Percentiles rank a stretch among this genome's conserved stretches.
Conservation (phyloP, 192 early-diverging fungal genomes). For the Backusella tuberculispora region DNA sequence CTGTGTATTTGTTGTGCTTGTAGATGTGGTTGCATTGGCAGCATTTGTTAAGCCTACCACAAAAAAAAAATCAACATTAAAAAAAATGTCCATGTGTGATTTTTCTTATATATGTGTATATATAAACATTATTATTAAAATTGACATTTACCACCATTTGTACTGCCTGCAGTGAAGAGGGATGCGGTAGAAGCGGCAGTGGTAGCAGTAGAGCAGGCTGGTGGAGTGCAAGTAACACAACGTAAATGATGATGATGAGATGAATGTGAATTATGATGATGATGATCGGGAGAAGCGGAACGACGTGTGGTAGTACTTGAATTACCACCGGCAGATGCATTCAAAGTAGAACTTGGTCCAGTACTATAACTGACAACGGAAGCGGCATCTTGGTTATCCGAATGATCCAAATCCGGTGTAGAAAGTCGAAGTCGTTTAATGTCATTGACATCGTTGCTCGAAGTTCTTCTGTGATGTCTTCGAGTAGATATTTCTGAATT, state of each 20-base stretch:
- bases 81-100: not conserved
- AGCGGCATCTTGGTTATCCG: not conserved
- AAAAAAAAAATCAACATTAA: not conserved
- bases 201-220: not conserved
- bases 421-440: conserved; percentile 37
- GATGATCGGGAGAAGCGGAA: conserved; percentile 16
- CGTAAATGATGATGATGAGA: conserved; percentile 16
- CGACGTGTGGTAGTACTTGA: conserved; percentile 1
- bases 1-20: conserved; percentile 11
- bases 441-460: conserved; percentile 42
- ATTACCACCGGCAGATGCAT: not conserved
- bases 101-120: too few species aligned
- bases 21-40: not conserved
- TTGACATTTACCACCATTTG: not conserved
- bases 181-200: not conserved
- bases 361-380: conserved; percentile 16
- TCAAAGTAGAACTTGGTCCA: not conserved
- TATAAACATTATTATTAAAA: too few species aligned
- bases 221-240: conserved; percentile 20
- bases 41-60: not conserved
- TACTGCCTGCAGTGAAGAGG: not conserved
- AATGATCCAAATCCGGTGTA: conserved; percentile 27
- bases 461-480: conserved; percentile 44
- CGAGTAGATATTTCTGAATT: conserved; percentile 12
- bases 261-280: conserved; percentile 5